Evolutionary conservation across 2,329 filamentous ascomycete genomes (phyloP).

Genomic region (Penicillium sp.): DNA sequence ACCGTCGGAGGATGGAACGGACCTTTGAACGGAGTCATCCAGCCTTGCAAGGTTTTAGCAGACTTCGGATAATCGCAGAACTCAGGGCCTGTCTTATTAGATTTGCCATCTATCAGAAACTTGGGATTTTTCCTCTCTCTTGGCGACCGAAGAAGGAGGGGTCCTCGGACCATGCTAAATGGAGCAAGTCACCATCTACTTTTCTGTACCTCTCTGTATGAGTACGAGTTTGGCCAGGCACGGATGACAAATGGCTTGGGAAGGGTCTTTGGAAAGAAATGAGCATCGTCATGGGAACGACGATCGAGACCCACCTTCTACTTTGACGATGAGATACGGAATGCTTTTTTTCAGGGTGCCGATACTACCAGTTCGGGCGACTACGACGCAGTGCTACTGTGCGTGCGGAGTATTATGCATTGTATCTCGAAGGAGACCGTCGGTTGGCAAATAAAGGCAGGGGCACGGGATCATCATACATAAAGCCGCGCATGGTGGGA

Average conservation of each 20-base stretch:
- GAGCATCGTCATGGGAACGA: conserved; percentile 27
- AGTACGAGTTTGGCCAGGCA: conserved; percentile 13
- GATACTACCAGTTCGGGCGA: background rate
- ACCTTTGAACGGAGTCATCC: background rate
- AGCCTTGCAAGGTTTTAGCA: background rate
- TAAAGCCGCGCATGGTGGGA: background rate
- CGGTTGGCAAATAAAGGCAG: background rate
- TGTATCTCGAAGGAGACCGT: background rate
- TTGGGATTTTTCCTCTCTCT: background rate
- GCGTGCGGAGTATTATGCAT: background rate
- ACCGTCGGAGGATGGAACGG: background rate
- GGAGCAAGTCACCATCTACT: background rate
- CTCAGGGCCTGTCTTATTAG: background rate
- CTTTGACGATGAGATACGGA: conserved; percentile 15
- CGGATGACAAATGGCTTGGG: conserved; percentile 28
- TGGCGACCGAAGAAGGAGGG: background rate
- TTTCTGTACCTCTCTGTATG: background rate
- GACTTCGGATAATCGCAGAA: conserved; percentile 12
- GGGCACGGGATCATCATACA: conserved; percentile 14
- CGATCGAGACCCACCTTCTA: conserved; percentile 28
- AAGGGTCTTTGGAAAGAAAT: conserved; percentile 21
- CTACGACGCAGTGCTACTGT: background rate
- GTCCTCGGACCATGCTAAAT: background rate
- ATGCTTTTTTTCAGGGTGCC: conserved; percentile 14
- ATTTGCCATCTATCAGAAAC: background rate